Conservation (phyloP, 2,329 filamentous ascomycete species). For the Cordyceps fumosorosea region DNA sequence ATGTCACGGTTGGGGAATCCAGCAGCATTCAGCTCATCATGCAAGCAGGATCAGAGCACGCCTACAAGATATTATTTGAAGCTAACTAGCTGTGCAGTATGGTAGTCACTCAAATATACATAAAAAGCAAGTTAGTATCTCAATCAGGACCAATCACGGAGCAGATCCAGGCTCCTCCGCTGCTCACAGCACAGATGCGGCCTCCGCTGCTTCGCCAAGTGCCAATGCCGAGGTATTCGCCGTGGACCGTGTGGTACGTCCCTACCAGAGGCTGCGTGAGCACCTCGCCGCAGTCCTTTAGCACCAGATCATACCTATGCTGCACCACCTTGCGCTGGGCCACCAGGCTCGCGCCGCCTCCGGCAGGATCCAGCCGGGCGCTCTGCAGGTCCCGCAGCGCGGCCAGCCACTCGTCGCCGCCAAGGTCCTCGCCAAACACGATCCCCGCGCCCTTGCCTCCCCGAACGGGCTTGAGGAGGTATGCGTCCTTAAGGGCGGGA, state of each 20-base stretch:
- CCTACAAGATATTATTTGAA: too few relatives aligned
- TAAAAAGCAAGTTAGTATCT: not conserved
- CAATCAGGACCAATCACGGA: not conserved
- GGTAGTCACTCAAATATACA: too few relatives aligned
- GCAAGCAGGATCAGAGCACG: not conserved
- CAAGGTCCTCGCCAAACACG: slow-evolving; percentile 30
- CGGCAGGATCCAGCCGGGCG: not conserved
- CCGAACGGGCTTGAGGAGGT: slow-evolving; percentile 32
- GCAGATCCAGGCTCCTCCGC: slow-evolving; percentile 1
- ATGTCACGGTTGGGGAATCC: not conserved
- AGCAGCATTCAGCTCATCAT: not conserved
- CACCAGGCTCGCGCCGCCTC: not conserved
- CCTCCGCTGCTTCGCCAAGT: slow-evolving; percentile 1
- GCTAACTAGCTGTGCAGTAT: too few relatives aligned
- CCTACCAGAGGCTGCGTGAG: not conserved
- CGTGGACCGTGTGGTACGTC: not conserved
- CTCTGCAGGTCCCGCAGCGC: not conserved
- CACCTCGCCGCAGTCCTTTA: not conserved
- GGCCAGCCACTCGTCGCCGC: not conserved
- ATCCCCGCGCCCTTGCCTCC: slow-evolving; percentile 35
- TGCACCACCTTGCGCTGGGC: not conserved
- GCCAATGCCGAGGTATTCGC: slow-evolving; percentile 1
- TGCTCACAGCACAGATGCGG: not conserved
- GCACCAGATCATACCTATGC: not conserved
- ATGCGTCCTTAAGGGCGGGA: slow-evolving; percentile 20